Conservation (phyloP, 345 rosid genomes). For the Brassica rapa region DNA sequence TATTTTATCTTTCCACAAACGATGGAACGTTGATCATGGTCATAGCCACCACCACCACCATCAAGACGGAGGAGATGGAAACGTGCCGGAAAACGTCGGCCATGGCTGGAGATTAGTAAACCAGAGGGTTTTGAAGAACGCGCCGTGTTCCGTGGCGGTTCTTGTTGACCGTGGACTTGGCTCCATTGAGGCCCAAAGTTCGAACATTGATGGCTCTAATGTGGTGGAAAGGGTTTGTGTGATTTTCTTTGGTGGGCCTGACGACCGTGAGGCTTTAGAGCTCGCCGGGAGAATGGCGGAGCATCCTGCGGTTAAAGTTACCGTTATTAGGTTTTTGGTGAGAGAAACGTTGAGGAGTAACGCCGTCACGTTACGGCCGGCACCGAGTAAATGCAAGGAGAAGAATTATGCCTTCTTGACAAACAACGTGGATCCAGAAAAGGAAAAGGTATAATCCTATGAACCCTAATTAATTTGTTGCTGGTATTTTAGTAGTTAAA, state of each 20-base stretch:
- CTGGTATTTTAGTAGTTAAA: background rate
- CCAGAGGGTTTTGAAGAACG: constrained; percentile 65
- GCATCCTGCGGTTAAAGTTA: constrained; percentile 65
- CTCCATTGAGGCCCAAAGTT: constrained; percentile 37
- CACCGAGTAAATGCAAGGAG: constrained; percentile 45
- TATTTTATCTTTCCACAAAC: constrained; percentile 76
- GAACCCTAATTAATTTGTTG: background rate
- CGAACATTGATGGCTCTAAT: constrained; percentile 22
- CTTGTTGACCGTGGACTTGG: constrained; percentile 87
- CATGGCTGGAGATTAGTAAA: constrained; percentile 80
- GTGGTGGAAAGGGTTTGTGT: constrained; percentile 56
- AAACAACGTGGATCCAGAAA: constrained; percentile 49
- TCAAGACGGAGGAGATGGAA: constrained; percentile 40
- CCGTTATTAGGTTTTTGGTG: constrained; percentile 52
- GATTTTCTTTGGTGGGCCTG: constrained; percentile 78
- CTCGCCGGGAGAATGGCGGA: constrained; percentile 75
- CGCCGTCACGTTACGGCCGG: constrained; percentile 45
- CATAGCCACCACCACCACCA: constrained; percentile 28
- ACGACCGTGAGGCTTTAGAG: constrained; percentile 77
- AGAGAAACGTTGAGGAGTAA: constrained; percentile 38
- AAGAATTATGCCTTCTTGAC: constrained; percentile 58
- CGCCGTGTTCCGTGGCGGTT: constrained; percentile 77
- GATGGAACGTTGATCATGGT: constrained; percentile 52
- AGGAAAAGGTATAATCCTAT: constrained; percentile 45
- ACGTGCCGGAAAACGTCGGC: constrained; percentile 59